Evolutionary conservation across 2,329 filamentous ascomycete species (phyloP).

Genomic region (Coniochaeta prunicola): DNA sequence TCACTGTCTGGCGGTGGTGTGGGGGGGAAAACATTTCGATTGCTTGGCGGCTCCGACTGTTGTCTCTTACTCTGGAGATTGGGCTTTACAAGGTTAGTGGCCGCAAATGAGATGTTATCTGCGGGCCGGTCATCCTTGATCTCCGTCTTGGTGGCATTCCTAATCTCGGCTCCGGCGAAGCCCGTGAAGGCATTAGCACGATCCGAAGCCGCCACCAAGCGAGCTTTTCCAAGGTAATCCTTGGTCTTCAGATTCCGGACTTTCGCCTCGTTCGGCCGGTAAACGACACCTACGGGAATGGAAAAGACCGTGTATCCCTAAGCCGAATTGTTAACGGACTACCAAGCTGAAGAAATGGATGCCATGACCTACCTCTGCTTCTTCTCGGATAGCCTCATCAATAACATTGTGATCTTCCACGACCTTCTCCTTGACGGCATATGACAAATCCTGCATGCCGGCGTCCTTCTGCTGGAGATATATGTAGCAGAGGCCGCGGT

Average conservation of each 20-base stretch:
- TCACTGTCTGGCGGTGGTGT: conserved; percentile 94
- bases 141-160: conserved; percentile 53
- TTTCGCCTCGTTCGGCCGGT: conserved; percentile 93
- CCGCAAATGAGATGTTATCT: conserved; percentile 84
- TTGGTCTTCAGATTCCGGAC: conserved; percentile 97
- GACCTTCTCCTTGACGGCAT: conserved; percentile 90
- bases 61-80: conserved; percentile 73
- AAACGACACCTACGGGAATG: conserved; percentile 91
- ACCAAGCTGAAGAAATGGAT: neutral
- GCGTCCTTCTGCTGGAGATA: conserved; percentile 88
- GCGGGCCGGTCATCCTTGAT: conserved; percentile 72
- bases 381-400: conserved; percentile 89
- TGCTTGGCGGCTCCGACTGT: conserved; percentile 75
- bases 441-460: conserved; percentile 84
- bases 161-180: conserved; percentile 71
- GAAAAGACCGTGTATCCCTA: conserved; percentile 98
- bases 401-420: conserved; percentile 97
- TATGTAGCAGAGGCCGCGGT: conserved; percentile 93
- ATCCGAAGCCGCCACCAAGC: conserved; percentile 82
- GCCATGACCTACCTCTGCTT: conserved; percentile 67
- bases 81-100: conserved; percentile 86
- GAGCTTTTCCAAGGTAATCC: conserved; percentile 95
- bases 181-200: conserved; percentile 74
- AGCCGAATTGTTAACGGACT: neutral
- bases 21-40: conserved; percentile 84